These are phyloP conservation scores for Chaetothyriales sp. DNA, from an alignment of 2,329 filamentous ascomycete genomes.

Conservation along the genomic window DNA sequence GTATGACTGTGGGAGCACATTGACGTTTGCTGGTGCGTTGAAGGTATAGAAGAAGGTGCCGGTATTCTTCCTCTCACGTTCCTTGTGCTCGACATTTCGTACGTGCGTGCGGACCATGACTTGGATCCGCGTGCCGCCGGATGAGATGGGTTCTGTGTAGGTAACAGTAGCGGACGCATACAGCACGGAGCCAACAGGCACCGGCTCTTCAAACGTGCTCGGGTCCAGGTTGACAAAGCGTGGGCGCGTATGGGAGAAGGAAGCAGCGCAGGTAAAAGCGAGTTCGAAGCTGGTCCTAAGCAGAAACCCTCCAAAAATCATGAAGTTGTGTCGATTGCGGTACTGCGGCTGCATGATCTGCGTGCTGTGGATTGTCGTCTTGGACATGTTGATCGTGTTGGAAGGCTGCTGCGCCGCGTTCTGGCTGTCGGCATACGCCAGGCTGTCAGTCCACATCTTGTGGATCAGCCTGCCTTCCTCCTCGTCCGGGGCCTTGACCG, in stretches of 20 bases:
- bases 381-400: conserved; percentile 48
- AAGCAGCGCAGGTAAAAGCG: conserved; percentile 59
- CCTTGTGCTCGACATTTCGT: conserved; percentile 54
- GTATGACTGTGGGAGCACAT: conserved; percentile 50
- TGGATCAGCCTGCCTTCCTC: conserved; percentile 59
- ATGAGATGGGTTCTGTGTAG: conserved; percentile 49
- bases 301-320: conserved; percentile 65
- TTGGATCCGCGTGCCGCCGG: conserved; percentile 47
- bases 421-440: conserved; percentile 47
- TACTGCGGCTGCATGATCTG: conserved; percentile 64
- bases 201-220: conserved; percentile 58
- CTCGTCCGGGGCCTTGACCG: conserved; percentile 53
- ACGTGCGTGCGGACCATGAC: conserved; percentile 59
- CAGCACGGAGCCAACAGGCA: conserved; percentile 58
- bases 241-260: conserved; percentile 53
- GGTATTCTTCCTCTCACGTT: conserved; percentile 42
- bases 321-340: conserved; percentile 50
- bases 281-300: conserved; percentile 62
- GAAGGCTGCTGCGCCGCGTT: conserved; percentile 38
- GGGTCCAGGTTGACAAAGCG: conserved; percentile 60
- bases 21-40: conserved; percentile 47
- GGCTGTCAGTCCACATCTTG: conserved; percentile 54
- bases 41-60: conserved; percentile 68
- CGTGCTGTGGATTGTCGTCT: conserved; percentile 48
- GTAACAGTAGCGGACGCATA: conserved; percentile 59